Base-by-base conservation (phyloP, 1,284 basidiomycete species). In the Fomitopsis betulina region DNA sequence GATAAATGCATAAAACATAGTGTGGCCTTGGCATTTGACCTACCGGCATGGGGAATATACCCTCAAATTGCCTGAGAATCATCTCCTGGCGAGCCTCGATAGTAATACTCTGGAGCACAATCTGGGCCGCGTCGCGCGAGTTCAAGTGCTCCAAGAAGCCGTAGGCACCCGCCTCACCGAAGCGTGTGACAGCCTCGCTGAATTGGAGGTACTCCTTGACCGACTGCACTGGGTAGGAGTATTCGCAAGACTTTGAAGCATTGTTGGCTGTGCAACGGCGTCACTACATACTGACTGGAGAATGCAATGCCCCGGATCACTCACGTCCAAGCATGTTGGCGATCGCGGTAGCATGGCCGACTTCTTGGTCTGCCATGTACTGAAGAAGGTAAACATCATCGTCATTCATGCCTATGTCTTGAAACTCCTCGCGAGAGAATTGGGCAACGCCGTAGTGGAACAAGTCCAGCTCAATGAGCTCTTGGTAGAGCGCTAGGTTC, bases 11-110 rank as follows among this genome's bases (percentile, higher is more conserved):
- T 8, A 30, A 30, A 4, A 8, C 27, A 5, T 17, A 1, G 32
- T 33, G 27, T 17, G n/a, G 27, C 8, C 0, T 30, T 30, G 1
- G 38, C 7, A 27, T 13, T 8, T 9, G 38, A 63, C 69, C 43
- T 54, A 82, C 79, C 4, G 84, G 81, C 79, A 85, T 83, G 1
- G 84, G 84, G 76, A 84, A 85, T 1, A 84, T 67, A 0, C 85
- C 85, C 58, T 83, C 78, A 54, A 87, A 80, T 67, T 88, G 85
- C 13, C 85, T 71, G 75, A 89, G 86, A 50, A 80, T 75, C 80
- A 86, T 82, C 72, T 89, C 83, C 70, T 89, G 86, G 12, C 86
- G 75, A 6, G 76, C 81, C 70, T 89, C 86, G n/a, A 81, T 85
- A 0, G 84, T 78, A 63, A 89, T 84, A 5, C 79, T 76, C 67